phyloP scores from a whole-genome alignment of 1,284 basidiomycete genomes.

The Polyporus tsugae region DNA sequence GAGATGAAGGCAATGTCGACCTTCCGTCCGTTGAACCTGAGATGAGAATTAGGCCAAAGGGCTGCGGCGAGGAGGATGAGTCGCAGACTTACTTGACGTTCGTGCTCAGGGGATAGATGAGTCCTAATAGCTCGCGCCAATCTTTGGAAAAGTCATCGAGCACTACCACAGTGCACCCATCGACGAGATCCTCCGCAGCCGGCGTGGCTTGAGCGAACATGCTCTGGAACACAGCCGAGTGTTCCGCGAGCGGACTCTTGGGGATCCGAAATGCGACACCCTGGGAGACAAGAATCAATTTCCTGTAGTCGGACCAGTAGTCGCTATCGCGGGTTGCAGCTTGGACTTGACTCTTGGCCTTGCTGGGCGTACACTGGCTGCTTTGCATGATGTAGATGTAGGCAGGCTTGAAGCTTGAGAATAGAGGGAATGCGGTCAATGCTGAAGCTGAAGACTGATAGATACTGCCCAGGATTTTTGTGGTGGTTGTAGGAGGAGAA shows the following conservation, averaged over 20 bases:
- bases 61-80: no score
- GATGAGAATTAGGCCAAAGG: no score
- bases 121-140: constrained; percentile 17
- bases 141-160: constrained; percentile 28
- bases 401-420: not conserved
- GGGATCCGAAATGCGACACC: constrained; percentile 29
- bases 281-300: constrained; percentile 30
- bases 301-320: constrained; percentile 33
- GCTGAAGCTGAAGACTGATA: no score
- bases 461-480: no score
- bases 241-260: constrained; percentile 28
- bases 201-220: constrained; percentile 30
- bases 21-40: not conserved
- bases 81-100: constrained; percentile 9
- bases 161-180: constrained; percentile 30
- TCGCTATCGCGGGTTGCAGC: constrained; percentile 17
- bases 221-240: constrained; percentile 33
- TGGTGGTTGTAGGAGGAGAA: no score
- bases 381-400: not conserved
- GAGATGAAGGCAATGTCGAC: constrained; percentile 22
- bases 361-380: no score
- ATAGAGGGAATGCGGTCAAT: not conserved
- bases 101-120: constrained; percentile 14
- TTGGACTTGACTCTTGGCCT: not conserved
- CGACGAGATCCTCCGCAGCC: constrained; percentile 18